Base-by-base conservation (phyloP, 257 asterid species). In the Forsythia viridissima region DNA sequence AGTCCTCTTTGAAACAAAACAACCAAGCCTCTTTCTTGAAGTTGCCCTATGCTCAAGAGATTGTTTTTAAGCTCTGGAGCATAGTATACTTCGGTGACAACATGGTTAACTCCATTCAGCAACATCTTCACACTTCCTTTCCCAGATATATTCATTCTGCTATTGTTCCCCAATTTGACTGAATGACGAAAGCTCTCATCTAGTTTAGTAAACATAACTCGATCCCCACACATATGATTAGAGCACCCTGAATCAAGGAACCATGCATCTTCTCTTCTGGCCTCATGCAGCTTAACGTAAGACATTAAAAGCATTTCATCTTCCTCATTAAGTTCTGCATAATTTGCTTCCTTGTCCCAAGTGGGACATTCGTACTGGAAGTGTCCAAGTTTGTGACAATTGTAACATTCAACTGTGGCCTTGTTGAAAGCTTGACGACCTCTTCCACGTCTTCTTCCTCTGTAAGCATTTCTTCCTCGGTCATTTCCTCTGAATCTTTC, bases 381-480 rank as follows among this genome's bases (percentile, higher is more conserved):
- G 5, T 39, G 4, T 2, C 41, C 41, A 39, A 39, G 5, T 4
- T 39, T 39, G 41, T 39, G 41, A 39, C 41, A 39, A 0, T 39
- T 39, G 41, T 3, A 39, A 39, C 4, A 39, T 39, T 39, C 41
- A 39, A 39, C 63, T 3, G 63, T 52, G 9, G 76, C 59, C 40
- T 42, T 72, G 37, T 72, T 72, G 34, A 40, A 43, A 10, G 48
- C 3, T 40, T 18, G 15, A 11, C 61, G 8, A 0, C 76, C 76
- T 72, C 59, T 40, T 12, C 76, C 76, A 24, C 76, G 1, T 12
- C 63, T 59, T 44, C 61, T 12, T 11, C 76, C 76, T 40, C 76
- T 18, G 13, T 11, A 36, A 43, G 3, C 38, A 12, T 10, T 13
- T 18, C 44, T 16, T 5, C 12, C 76, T 72, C 3, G 61, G 36